Percentiles rank a stretch among this genome's conserved stretches.
These are phyloP conservation scores for Russula ochroleuca DNA, from an alignment of 768 basidiomycete species.

Conservation along the genomic window DNA sequence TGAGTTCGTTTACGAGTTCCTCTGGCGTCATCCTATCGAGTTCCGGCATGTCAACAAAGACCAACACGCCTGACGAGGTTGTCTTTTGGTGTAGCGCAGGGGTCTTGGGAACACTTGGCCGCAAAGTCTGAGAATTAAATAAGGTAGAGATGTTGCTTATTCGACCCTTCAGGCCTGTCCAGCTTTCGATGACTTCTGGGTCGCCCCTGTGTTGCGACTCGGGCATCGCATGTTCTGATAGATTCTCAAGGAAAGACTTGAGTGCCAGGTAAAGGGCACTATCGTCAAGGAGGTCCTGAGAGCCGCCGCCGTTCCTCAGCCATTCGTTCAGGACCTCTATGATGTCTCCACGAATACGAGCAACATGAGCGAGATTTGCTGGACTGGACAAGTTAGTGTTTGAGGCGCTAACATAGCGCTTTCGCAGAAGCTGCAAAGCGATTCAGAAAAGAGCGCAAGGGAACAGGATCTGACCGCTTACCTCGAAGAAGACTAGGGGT, in stretches of 20 bases:
- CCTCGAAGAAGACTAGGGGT: conserved; percentile 82
- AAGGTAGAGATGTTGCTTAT: neutral
- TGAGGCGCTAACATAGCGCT: conserved; percentile 59
- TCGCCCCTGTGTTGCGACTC: conserved; percentile 29
- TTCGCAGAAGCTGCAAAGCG: conserved; percentile 58
- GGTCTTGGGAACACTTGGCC: conserved; percentile 16
- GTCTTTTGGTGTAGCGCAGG: neutral
- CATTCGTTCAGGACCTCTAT: conserved; percentile 65
- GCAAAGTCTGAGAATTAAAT: conserved; percentile 20
- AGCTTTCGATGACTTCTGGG: conserved; percentile 17
- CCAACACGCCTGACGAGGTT: conserved; percentile 4
- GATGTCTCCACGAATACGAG: conserved; percentile 56
- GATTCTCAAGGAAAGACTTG: conserved; percentile 53
- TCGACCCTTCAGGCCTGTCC: conserved; percentile 12
- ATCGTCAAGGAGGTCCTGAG: conserved; percentile 76
- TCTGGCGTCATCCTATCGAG: conserved; percentile 60
- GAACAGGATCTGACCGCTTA: conserved; percentile 34
- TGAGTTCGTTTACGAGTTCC: conserved; percentile 71
- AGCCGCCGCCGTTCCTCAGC: conserved; percentile 67
- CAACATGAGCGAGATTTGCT: conserved; percentile 47
- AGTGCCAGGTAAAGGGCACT: conserved; percentile 55
- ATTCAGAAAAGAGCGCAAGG: neutral
- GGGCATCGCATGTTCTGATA: conserved; percentile 49
- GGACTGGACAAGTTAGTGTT: conserved; percentile 41
- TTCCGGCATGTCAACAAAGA: conserved; percentile 47